A percentile compares a stretch with the other conserved stretches of the same genome.
These are phyloP conservation scores for Penicillium sp. DNA, from an alignment of 2,329 filamentous ascomycete genomes.

Conservation along the genomic window DNA sequence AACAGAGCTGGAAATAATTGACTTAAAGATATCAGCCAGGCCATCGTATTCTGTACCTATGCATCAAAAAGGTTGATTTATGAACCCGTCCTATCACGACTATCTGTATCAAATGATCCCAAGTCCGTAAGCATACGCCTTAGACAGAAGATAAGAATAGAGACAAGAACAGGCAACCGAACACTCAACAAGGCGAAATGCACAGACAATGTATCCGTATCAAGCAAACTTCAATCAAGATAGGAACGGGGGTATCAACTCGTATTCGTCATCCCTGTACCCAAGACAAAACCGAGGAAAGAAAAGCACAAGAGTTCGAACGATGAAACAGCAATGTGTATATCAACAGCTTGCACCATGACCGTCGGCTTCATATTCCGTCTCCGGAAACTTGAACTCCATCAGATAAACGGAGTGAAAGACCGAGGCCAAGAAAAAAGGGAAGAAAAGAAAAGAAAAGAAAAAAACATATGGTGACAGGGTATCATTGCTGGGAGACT, in stretches of 20 bases:
- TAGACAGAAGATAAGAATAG: conserved; percentile 13
- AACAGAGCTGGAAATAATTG: background rate
- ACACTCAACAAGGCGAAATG: conserved; percentile 21
- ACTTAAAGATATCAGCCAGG: conserved; percentile 1
- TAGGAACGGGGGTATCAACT: conserved; percentile 24
- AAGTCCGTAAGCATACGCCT: conserved; percentile 16
- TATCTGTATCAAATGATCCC: conserved; percentile 16
- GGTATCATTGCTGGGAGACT: conserved; percentile 48
- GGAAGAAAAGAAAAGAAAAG: conserved; percentile 14
- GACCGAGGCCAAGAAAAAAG: conserved; percentile 5
- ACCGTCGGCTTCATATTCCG: conserved; percentile 29
- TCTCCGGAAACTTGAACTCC: conserved; percentile 30
- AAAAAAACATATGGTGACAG: conserved; percentile 33
- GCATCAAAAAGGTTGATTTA: conserved; percentile 10
- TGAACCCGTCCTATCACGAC: conserved; percentile 10
- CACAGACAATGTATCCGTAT: conserved; percentile 12
- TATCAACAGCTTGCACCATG: conserved; percentile 19
- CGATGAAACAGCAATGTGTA: conserved; percentile 13
- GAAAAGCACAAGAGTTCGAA: background rate
- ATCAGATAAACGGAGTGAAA: conserved; percentile 3
- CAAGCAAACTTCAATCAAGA: conserved; percentile 8
- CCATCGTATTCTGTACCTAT: conserved; percentile 20
- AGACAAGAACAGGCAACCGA: conserved; percentile 21
- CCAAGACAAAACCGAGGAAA: conserved; percentile 15
- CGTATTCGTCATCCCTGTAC: conserved; percentile 24